Evolutionary conservation across 306 rosid genomes (phyloP), one percentile per base, ranked within the genome.

Genomic region (Rosa persica): DNA sequence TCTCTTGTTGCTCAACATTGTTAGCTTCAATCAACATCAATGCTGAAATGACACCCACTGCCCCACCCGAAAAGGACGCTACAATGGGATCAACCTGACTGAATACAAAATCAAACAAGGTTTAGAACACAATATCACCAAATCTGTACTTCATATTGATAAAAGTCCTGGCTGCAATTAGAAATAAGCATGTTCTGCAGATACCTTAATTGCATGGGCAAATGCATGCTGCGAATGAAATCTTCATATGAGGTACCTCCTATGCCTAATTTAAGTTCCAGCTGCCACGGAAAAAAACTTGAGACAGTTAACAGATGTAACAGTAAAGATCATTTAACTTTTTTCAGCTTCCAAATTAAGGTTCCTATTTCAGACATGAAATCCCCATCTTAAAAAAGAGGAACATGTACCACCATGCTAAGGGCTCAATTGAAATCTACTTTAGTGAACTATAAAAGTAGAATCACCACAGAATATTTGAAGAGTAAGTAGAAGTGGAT

Each of bases 21-120:
- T 87, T 92, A 74, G 86, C 97, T 93, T 95, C 98, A 40, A 95
- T 88, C 65, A 95, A 61, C 98, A 95, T 95, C 82, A 95, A 61
- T n/a, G 94, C 92, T 25, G 98, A 95, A 85, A 95, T 86, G 70
- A 95, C 98, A 12, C 98, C 98, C 16, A 95, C 98, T 8, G 98
- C 96, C 48, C 98, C 98, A 48, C 98, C 98, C 3, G 98, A 91
- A 84, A 95, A 95, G 43, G 98, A 95, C 36, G 98, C 98, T 81
- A 95, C 97, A 68, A 95, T 95, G 47, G 98, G 98, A 76, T 95
- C 98, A 48, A 95, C 98, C 86, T 95, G 98, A 86, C 98, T 95
- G 92, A 74, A 70, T 70, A 60, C 30, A 47, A 70, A 77, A 81
- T 79, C 66, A 40, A 83, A 77, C 67, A 79, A 80, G 60, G 77